A percentile compares a stretch with the other conserved stretches of the same genome.
These are phyloP conservation scores for Colletotrichum noveboracense DNA, from an alignment of 2,329 filamentous ascomycete species.

Conservation along the genomic window DNA sequence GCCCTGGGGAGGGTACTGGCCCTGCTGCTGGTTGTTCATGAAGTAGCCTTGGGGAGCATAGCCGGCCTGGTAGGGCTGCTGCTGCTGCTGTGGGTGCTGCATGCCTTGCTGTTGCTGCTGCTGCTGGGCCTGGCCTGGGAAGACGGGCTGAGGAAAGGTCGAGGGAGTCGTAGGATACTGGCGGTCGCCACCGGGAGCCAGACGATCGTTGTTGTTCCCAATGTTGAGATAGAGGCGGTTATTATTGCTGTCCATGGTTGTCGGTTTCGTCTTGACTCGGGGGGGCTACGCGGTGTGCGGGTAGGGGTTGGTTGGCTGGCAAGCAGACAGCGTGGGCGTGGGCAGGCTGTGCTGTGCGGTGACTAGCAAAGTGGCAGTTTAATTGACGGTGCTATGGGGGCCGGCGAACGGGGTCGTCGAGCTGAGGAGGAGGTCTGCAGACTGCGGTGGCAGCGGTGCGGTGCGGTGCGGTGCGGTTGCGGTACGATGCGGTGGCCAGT, in stretches of 20 bases:
- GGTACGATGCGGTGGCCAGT: not conserved
- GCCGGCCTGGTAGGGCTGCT: slow-evolving; percentile 50
- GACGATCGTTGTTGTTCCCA: slow-evolving; percentile 69
- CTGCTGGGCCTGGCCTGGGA: slow-evolving; percentile 51
- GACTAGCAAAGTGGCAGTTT: not conserved
- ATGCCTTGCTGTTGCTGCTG: slow-evolving; percentile 33
- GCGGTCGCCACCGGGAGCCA: slow-evolving; percentile 65
- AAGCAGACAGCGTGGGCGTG: slow-evolving; percentile 5
- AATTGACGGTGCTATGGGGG: not conserved
- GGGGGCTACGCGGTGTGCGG: not conserved
- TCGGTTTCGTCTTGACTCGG: slow-evolving; percentile 27
- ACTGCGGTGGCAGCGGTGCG: not conserved
- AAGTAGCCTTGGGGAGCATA: slow-evolving; percentile 63
- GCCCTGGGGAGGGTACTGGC: slow-evolving; percentile 43
- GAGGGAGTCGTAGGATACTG: slow-evolving; percentile 89
- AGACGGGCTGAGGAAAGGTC: slow-evolving; percentile 92
- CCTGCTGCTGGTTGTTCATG: slow-evolving; percentile 62
- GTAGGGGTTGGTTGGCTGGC: slow-evolving; percentile 1
- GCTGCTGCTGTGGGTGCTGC: slow-evolving; percentile 38
- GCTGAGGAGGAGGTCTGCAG: not conserved
- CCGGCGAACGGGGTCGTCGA: not conserved
- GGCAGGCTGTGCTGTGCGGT: not conserved
- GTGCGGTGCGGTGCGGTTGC: not conserved
- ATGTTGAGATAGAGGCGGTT: slow-evolving; percentile 72
- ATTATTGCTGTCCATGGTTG: slow-evolving; percentile 61